Evolutionary conservation across 371 early-diverging fungal species (phyloP), one percentile per base, ranked within the genome.

Genomic region (Syncephalastrum sp.): DNA sequence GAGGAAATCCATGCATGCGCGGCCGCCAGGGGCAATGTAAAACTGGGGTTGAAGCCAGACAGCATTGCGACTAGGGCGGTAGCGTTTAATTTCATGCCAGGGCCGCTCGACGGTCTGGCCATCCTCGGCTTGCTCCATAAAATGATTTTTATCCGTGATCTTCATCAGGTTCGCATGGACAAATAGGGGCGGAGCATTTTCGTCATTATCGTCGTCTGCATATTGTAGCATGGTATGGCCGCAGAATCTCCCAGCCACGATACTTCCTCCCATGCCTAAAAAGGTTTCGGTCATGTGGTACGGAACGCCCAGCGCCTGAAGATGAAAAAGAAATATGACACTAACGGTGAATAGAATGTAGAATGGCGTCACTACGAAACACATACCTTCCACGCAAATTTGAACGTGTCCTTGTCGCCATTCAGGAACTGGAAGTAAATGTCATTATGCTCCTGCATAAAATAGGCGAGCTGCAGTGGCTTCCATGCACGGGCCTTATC

Each of bases 141-240:
- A 74, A 10, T 64, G 53, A 0, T 16, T 29, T 24, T 61, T 67
- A 47, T 71, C 67, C 3, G 74, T 74, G 8, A 70, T 70, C 42
- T 77, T 77, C 19, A 74, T 54, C 7, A 77, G 47, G 46, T 77
- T 77, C 12, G 74, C 70, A 50, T 77, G 77, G 7, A 74, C 64
- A 67, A 77, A 77, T 5, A 77, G 24, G 6, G 72, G 62, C 14
- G 42, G 12, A n/a, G 45, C 44, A 13, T 53, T 41, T 12, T 64
- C 56, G 1, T 55, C 47, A 5, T 61, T 53, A 16, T 58, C 47
- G 3, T 50, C 41, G 15, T 65, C 58, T n/a, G 49, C 47, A 46
- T 72, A 77, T 48, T 77, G 77, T 15, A 77, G 48, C 74, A 77
- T 77, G 0, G 77, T 68, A 33, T 77, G 77, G 1, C 77, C 77